Evolutionary conservation across 2,329 filamentous ascomycete genomes (phyloP).

Genomic region (Coleophoma crateriformis): DNA sequence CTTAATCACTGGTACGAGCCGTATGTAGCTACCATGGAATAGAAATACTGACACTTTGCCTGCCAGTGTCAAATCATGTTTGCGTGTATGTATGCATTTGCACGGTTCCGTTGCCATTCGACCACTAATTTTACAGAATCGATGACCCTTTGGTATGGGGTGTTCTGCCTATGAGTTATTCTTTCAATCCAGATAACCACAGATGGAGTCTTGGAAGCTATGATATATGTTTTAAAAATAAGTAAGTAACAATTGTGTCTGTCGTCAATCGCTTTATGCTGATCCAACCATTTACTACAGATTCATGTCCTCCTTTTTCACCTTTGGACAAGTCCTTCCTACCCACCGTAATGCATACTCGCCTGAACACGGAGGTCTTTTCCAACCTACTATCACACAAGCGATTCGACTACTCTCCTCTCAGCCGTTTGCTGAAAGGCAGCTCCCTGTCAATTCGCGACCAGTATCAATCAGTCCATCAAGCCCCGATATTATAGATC

Average conservation of each 20-base stretch:
- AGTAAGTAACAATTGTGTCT: slow-evolving; percentile 42
- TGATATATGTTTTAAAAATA: slow-evolving; percentile 90
- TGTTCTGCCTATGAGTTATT: slow-evolving; percentile 69
- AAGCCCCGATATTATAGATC: slow-evolving; percentile 37
- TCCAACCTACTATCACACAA: slow-evolving; percentile 83
- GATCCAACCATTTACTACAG: slow-evolving; percentile 34
- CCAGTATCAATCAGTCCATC: slow-evolving; percentile 5
- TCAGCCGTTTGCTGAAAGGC: slow-evolving; percentile 36
- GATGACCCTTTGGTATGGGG: slow-evolving; percentile 97
- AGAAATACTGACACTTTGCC: slow-evolving; percentile 5
- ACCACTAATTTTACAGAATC: slow-evolving; percentile 48
- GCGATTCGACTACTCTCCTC: slow-evolving; percentile 77
- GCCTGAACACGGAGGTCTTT: slow-evolving; percentile 67
- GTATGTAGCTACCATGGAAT: background rate
- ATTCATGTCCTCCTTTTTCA: slow-evolving; percentile 73
- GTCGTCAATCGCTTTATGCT: background rate
- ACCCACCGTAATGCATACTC: slow-evolving; percentile 81
- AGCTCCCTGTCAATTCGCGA: slow-evolving; percentile 6
- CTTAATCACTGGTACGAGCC: slow-evolving; percentile 66
- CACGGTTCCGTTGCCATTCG: background rate
- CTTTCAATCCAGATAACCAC: slow-evolving; percentile 66
- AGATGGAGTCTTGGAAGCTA: slow-evolving; percentile 90
- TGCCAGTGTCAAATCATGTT: slow-evolving; percentile 76
- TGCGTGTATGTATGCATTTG: slow-evolving; percentile 65
- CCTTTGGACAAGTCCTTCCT: slow-evolving; percentile 81